Conservation (phyloP, 148 eudicot genomes). For the Rhododendron mucronatum region DNA sequence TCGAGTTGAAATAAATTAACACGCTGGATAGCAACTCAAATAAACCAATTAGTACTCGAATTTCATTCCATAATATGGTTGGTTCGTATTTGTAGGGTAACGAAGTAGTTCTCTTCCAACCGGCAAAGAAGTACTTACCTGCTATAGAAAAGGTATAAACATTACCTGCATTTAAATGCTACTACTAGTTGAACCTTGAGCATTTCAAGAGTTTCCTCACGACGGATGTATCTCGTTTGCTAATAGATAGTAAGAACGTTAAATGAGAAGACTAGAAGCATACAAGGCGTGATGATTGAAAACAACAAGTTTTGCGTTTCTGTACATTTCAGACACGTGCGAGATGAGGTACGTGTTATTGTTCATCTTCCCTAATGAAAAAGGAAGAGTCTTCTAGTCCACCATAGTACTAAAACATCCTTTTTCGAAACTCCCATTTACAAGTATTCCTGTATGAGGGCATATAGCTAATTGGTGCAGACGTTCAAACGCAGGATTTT, state of each 20-base stretch:
- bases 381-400: not conserved
- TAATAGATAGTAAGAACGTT: constrained; percentile 34
- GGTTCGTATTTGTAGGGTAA: constrained; percentile 35
- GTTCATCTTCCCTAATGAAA: not conserved
- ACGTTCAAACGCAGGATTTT: constrained; percentile 33
- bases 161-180: not conserved
- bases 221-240: not conserved
- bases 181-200: not conserved
- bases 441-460: not conserved
- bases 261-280: constrained; percentile 33
- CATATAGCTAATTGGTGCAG: not conserved
- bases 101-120: constrained; percentile 52
- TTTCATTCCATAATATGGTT: not conserved
- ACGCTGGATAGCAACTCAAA: not conserved
- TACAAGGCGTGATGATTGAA: constrained; percentile 49
- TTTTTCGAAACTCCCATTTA: not conserved
- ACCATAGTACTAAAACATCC: not conserved
- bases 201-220: not conserved
- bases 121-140: constrained; percentile 50
- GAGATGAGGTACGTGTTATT: constrained; percentile 34
- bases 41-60: not conserved
- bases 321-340: constrained; percentile 54
- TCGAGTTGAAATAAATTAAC: not conserved
- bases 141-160: constrained; percentile 37
- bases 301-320: constrained; percentile 62